These are phyloP conservation scores for Didymella segeticola DNA, from an alignment of 2,329 filamentous ascomycete genomes.

Conservation along the genomic window DNA sequence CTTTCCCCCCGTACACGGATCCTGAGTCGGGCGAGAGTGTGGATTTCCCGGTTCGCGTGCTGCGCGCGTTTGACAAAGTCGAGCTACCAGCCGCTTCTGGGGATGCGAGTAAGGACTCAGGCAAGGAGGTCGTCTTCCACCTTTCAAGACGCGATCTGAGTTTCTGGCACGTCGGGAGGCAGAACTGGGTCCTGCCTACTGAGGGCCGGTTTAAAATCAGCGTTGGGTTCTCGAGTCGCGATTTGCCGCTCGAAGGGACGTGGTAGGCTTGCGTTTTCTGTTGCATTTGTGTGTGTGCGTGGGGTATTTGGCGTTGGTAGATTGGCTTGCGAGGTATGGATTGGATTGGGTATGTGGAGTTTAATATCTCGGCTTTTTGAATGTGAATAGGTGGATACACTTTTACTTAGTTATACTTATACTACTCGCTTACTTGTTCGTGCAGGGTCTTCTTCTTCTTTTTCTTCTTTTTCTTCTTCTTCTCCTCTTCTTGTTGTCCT, in stretches of 20 bases:
- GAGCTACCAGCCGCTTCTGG: conserved; percentile 35
- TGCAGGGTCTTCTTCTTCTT: no score
- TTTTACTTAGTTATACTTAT: no score
- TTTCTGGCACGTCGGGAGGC: conserved; percentile 49
- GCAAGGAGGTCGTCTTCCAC: conserved; percentile 43
- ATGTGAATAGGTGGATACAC: no score
- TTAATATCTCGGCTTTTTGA: no score
- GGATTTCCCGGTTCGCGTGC: conserved; percentile 61
- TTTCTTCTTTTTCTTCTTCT: no score
- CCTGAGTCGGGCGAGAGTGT: conserved; percentile 53
- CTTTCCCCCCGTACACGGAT: conserved; percentile 55
- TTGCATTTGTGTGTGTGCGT: no score
- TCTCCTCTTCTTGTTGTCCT: no score
- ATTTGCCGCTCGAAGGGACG: conserved; percentile 39
- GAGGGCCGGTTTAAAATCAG: conserved; percentile 38
- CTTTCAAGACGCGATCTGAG: conserved; percentile 52
- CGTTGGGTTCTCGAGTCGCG: conserved; percentile 45
- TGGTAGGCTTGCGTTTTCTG: conserved; percentile 33
- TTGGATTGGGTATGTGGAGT: no score
- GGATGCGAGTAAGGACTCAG: conserved; percentile 26
- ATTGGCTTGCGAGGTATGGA: not conserved
- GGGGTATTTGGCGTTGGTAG: not conserved
- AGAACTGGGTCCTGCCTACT: conserved; percentile 52
- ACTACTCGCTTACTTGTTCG: no score
- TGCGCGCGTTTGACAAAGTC: conserved; percentile 55